Evolutionary conservation across 306 rosid species (phyloP), one percentile per base, ranked within the genome.

Genomic region (Spatholobus suberectus): DNA sequence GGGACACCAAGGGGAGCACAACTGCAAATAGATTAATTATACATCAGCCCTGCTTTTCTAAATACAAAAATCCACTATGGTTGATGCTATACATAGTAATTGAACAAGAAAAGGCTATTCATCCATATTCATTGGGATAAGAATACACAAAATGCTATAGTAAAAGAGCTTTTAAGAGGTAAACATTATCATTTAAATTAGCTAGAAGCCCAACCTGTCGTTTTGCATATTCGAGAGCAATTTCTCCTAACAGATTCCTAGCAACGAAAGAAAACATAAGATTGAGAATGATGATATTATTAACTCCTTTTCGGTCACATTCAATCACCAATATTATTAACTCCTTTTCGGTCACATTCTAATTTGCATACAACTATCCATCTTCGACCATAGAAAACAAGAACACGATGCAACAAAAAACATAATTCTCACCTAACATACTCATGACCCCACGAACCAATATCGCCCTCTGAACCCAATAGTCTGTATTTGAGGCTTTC

Each of bases 391-490:
- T 46, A 13, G 14, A 46, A 46, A 13, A 13, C 52, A 13, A 14
- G 14, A 46, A 11, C 52, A 46, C 52, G 14, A 13, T 2, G 52
- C 52, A 18, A 13, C n/a, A 46, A 0, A 34, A 80, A 46, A n/a
- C 26, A 74, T 18, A 21, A 44, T 61, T 55, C 91, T 90, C 74
- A 92, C 98, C 98, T 93, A 80, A 95, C 98, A 89, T 95, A 95
- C 88, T 95, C 98, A 61, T 95, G 97, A 69, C 98, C 98, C 97
- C 98, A 95, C 9, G 95, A 93, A 63, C 97, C 97, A 57, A 94
- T 94, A 78, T 94, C 98, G 27, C 98, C 94, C 26, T 87, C 97
- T 3, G 97, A 92, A 66, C 98, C 98, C 86, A 88, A 69, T 73
- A 94, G 62, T 78, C 98, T 88, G 85, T 92, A 94, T 81, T 91